phyloP scores from a whole-genome alignment of 495 filamentous ascomycete species.

The Mycothermus thermophilus region DNA sequence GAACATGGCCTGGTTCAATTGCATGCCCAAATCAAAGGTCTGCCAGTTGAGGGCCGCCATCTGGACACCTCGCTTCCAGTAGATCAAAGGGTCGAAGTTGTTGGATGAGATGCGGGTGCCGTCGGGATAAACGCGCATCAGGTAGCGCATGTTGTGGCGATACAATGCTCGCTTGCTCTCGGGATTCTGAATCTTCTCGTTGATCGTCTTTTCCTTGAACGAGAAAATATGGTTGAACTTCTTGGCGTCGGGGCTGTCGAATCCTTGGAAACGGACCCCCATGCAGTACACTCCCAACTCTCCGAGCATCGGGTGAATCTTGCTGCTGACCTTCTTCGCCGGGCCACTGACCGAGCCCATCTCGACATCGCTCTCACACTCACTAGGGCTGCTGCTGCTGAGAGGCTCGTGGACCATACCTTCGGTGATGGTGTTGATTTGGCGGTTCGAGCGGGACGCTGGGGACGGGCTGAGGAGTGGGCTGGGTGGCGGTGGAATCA shows the following conservation, averaged over 20 bases:
- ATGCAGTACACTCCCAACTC: conserved; percentile 79
- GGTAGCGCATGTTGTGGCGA: conserved; percentile 76
- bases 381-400: conserved; percentile 42
- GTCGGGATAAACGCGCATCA: conserved; percentile 89
- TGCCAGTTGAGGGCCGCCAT: conserved; percentile 98
- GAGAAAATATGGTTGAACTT: conserved; percentile 88
- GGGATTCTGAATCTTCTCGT: conserved; percentile 54
- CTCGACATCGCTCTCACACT: conserved; percentile 44
- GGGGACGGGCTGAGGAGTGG: conserved; percentile 33
- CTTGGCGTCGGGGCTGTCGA: conserved; percentile 61
- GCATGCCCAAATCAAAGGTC: conserved; percentile 87
- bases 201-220: conserved; percentile 73
- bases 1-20: conserved; percentile 97
- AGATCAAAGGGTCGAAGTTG: conserved; percentile 84
- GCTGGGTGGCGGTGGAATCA: conserved; percentile 34
- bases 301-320: conserved; percentile 71
- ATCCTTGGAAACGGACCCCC: conserved; percentile 71
- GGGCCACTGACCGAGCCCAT: conserved; percentile 37
- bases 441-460: conserved; percentile 21
- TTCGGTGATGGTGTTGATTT: conserved; percentile 36
- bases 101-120: conserved; percentile 64
- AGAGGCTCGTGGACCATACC: conserved; percentile 35
- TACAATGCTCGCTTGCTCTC: conserved; percentile 62
- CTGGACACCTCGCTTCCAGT: conserved; percentile 90
- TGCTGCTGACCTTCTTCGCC: conserved; percentile 57